Base-by-base conservation (phyloP, 306 rosid genomes). In the Cicer yamashitae region DNA sequence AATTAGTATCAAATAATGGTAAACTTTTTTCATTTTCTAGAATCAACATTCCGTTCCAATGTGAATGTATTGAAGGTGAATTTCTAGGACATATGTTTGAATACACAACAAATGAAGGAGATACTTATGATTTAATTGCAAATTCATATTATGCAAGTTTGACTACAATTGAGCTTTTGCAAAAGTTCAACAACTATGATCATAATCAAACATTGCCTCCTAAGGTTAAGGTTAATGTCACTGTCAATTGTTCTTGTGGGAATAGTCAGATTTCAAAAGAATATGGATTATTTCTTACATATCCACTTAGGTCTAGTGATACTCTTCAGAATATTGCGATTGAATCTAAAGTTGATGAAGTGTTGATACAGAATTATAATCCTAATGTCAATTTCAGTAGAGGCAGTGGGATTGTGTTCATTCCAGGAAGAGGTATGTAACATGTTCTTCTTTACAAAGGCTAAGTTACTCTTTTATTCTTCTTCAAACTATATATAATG, bases 161-260 rank as follows among this genome's bases (percentile, higher is more conserved):
- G 75, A 91, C 97, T 10, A 88, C 92, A 48, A 73, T 60, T 50
- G 78, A 76, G 63, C 65, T 70, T 59, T 53, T 93, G 85, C 38
- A 14, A 54, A 70, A 60, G 66, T 85, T 77, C 74, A 93, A 89
- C 17, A 68, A 14, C 25, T 87, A 78, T 77, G 41, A 38, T n/a
- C 64, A 67, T 25, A 60, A 10, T 11, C 59, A 71, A 2, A 73
- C 89, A 30, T 30, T 30, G 68, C 89, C 83, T 0, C 1, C 6
- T 18, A 37, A 53, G 71, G 54, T 67, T 14, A 74, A 5, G 57
- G 2, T 91, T 71, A 85, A 85, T 54, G 96, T 88, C 4, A 62
- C 84, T 2, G 92, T 93, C 25, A 85, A 73, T 9, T 91, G 97
- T 81, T 81, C 83, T 7, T 91, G 98, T 81, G 98, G 98, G 57